Percentiles rank a stretch among this genome's conserved stretches.
Conservation (phyloP, 331 rosid genomes). For the Stylosanthes scabra region DNA sequence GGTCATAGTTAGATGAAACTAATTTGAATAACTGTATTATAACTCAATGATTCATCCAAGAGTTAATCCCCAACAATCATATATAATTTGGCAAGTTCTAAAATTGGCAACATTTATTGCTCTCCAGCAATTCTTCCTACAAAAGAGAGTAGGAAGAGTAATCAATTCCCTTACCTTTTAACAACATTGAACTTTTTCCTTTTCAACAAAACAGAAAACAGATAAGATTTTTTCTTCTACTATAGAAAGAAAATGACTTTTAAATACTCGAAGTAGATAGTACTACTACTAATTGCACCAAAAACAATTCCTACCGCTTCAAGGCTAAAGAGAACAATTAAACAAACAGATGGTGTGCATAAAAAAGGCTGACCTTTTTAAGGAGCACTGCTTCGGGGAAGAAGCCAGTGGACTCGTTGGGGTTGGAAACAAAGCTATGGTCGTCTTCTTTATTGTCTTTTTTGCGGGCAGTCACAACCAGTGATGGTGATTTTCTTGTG, state of each 20-base stretch:
- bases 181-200: slow-evolving; percentile 32
- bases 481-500: slow-evolving; percentile 51
- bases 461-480: slow-evolving; percentile 55
- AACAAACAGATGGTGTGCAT: neutral
- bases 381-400: slow-evolving; percentile 96
- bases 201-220: slow-evolving; percentile 8
- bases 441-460: slow-evolving; percentile 59
- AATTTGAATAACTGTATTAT: too few relatives aligned
- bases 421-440: slow-evolving; percentile 66
- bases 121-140: too few relatives aligned
- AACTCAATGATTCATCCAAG: too few relatives aligned
- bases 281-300: neutral
- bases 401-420: slow-evolving; percentile 69
- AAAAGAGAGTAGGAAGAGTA: neutral
- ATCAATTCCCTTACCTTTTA: slow-evolving; percentile 24
- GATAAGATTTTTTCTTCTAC: slow-evolving; percentile 4
- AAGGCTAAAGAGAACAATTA: neutral
- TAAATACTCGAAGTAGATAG: neutral
- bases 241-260: neutral
- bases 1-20: too few relatives aligned
- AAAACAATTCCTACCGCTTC: neutral
- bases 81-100: too few relatives aligned
- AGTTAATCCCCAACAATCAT: too few relatives aligned
- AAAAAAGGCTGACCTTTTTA: slow-evolving; percentile 64
- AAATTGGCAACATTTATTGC: too few relatives aligned